A percentile compares a stretch with the other conserved stretches of the same genome.
Evolutionary conservation across 176 grass and related monocot species (phyloP).

Genomic region (Triticum timopheevii): DNA sequence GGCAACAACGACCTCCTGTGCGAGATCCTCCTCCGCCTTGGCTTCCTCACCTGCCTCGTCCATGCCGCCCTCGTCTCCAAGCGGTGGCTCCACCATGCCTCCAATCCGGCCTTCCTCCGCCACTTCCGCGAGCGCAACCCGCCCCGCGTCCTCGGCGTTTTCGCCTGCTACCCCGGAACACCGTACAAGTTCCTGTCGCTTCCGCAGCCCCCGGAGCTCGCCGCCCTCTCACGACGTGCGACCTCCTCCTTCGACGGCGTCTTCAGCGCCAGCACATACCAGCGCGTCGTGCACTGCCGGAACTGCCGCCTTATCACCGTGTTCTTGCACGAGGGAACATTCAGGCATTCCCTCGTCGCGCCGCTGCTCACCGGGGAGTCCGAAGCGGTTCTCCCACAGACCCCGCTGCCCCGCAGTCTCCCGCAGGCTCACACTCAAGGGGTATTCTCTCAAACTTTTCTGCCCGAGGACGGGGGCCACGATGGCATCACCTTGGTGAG

Average conservation of each 20-base stretch:
- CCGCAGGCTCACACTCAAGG: too few species aligned
- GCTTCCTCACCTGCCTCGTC: background rate
- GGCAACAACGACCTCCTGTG: background rate
- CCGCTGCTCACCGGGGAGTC: background rate
- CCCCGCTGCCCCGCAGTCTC: background rate
- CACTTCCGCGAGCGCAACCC: background rate
- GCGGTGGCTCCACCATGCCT: background rate
- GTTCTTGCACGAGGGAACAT: background rate
- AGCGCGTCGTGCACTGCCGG: background rate
- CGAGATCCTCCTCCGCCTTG: background rate
- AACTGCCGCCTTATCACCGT: background rate
- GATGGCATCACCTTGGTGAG: background rate
- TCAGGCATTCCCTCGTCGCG: background rate
- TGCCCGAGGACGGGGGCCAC: background rate
- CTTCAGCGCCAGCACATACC: background rate
- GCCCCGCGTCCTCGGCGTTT: background rate
- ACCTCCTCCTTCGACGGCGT: background rate
- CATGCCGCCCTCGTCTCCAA: background rate
- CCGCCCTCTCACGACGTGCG: background rate
- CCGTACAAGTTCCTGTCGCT: background rate
- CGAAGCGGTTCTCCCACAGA: background rate
- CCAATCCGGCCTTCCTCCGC: background rate
- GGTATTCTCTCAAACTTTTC: background rate
- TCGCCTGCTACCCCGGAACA: background rate
- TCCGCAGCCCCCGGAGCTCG: background rate